phyloP scores from a whole-genome alignment of 768 basidiomycete species.

The Dioszegia crocea region DNA sequence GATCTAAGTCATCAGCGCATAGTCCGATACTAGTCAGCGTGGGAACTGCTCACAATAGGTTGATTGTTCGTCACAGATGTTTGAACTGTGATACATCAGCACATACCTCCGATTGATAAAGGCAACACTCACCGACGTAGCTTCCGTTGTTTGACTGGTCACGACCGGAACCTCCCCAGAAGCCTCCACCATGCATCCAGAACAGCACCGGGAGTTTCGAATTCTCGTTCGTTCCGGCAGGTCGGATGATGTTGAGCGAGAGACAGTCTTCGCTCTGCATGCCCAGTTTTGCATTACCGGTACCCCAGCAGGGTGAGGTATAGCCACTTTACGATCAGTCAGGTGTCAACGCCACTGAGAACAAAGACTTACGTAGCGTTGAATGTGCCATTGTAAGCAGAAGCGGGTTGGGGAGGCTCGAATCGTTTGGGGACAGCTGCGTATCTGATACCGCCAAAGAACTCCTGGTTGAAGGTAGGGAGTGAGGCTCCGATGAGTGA shows the following conservation, averaged over 20 bases:
- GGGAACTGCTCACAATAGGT: not conserved
- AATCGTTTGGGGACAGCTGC: not conserved
- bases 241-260: not conserved
- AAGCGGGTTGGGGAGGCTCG: not conserved
- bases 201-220: slow-evolving; percentile 12
- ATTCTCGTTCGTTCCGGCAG: not conserved
- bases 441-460: not conserved
- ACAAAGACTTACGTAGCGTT: not conserved
- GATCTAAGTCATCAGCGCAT: not conserved
- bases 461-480: not conserved
- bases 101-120: not conserved
- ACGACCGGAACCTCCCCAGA: slow-evolving; percentile 28
- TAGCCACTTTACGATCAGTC: not conserved
- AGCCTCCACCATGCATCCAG: slow-evolving; percentile 43
- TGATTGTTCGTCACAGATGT: not conserved
- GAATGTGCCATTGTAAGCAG: not conserved
- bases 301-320: not conserved
- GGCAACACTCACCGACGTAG: not conserved
- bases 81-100: not conserved
- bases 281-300: not conserved
- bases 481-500: not conserved
- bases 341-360: not conserved
- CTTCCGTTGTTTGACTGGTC: not conserved
- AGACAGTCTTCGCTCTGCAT: slow-evolving; percentile 5
- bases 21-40: not conserved